Conservation (phyloP, 345 rosid genomes). For the Eucalyptus viminalis region DNA sequence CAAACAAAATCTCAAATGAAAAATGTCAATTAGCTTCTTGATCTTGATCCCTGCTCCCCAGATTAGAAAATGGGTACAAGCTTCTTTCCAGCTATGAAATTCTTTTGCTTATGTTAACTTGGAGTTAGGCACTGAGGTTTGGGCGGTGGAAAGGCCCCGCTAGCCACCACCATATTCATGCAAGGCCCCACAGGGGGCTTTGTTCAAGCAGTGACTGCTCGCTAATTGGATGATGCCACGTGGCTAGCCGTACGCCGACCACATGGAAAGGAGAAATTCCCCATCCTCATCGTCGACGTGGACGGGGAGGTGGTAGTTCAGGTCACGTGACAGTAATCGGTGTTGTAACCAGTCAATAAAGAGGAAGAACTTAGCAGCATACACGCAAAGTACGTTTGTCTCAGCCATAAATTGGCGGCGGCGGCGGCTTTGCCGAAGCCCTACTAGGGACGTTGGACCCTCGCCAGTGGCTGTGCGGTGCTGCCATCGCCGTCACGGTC, state of each 20-base stretch:
- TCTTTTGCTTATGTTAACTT: background rate
- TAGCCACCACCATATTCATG: background rate
- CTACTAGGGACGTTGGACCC: background rate
- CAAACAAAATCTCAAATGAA: background rate
- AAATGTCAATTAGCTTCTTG: background rate
- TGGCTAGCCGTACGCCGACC: background rate
- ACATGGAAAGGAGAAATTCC: background rate
- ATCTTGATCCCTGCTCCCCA: background rate
- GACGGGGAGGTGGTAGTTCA: background rate
- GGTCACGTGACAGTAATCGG: background rate
- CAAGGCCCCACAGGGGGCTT: background rate
- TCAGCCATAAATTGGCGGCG: background rate
- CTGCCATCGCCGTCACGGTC: background rate
- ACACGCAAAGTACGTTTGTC: background rate
- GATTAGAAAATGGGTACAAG: background rate
- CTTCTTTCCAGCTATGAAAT: background rate
- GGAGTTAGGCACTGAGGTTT: background rate
- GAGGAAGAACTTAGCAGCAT: background rate
- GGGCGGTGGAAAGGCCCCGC: background rate
- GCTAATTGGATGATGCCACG: background rate
- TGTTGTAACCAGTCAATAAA: background rate
- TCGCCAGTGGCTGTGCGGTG: background rate
- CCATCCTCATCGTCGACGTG: background rate
- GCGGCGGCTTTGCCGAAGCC: background rate
- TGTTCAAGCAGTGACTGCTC: background rate